phyloP scores from a whole-genome alignment of 768 basidiomycete genomes.

The Leccinellum luteum region DNA sequence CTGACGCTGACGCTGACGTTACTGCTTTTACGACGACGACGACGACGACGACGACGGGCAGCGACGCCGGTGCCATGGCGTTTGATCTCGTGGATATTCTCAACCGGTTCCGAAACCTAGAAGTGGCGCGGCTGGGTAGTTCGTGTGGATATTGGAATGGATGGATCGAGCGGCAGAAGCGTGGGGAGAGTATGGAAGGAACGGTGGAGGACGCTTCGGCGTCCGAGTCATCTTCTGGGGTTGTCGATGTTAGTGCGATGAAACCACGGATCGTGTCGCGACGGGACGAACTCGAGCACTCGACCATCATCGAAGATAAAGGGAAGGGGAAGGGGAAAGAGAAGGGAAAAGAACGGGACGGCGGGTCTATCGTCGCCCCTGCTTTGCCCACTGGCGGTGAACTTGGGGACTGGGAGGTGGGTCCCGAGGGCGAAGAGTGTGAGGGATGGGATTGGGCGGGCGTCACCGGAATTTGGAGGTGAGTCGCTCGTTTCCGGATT shows the following conservation, averaged over 20 bases:
- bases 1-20: background rate
- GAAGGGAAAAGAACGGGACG: background rate
- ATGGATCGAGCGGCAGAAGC: conserved; percentile 14
- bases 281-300: conserved; percentile 12
- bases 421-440: conserved; percentile 21
- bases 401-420: conserved; percentile 23
- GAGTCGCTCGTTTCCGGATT: conserved; percentile 24
- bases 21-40: background rate
- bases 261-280: conserved; percentile 15
- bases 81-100: conserved; percentile 25
- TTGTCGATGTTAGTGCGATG: background rate
- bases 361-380: background rate
- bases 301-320: background rate
- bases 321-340: conserved; percentile 19
- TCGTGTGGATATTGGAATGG: conserved; percentile 41
- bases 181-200: background rate
- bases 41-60: background rate
- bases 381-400: background rate
- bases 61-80: background rate
- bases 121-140: conserved; percentile 41
- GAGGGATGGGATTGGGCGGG: conserved; percentile 63
- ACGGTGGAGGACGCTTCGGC: background rate
- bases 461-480: conserved; percentile 53
- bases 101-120: conserved; percentile 29
- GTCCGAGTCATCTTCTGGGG: background rate